Conservation (phyloP, 1,284 basidiomycete species). For the Apiotrichum siamense region DNA sequence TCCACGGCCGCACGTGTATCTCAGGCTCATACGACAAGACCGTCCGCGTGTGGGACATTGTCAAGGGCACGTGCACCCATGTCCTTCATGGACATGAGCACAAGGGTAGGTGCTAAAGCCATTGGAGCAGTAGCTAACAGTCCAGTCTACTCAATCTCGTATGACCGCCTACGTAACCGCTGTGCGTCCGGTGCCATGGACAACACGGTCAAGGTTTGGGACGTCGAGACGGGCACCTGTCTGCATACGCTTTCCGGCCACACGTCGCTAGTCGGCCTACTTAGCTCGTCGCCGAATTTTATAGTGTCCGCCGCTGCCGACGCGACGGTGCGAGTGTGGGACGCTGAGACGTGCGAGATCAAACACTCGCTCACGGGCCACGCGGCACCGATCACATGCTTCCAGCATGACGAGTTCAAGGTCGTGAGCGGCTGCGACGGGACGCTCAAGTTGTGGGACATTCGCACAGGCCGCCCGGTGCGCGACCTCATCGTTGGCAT, state of each 20-base stretch:
- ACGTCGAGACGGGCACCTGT: slow-evolving; percentile 69
- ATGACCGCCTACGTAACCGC: slow-evolving; percentile 74
- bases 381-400: slow-evolving; percentile 91
- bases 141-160: slow-evolving; percentile 81
- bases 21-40: slow-evolving; percentile 94
- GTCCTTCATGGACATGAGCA: slow-evolving; percentile 78
- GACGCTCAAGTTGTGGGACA: slow-evolving; percentile 95
- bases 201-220: slow-evolving; percentile 89
- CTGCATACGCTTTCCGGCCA: slow-evolving; percentile 75
- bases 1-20: slow-evolving; percentile 77
- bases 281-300: slow-evolving; percentile 77
- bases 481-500: slow-evolving; percentile 81
- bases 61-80: slow-evolving; percentile 76
- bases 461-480: slow-evolving; percentile 72
- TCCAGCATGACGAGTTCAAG: slow-evolving; percentile 95
- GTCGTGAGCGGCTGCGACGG: slow-evolving; percentile 89
- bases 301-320: slow-evolving; percentile 92
- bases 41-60: slow-evolving; percentile 89
- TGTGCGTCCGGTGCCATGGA: slow-evolving; percentile 96
- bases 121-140: background rate
- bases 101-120: slow-evolving; percentile 59
- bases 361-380: slow-evolving; percentile 77
- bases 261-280: slow-evolving; percentile 77
- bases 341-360: slow-evolving; percentile 71
- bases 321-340: slow-evolving; percentile 86